Evolutionary conservation across 768 basidiomycete genomes (phyloP).

Genomic region (Podaxis sp.): DNA sequence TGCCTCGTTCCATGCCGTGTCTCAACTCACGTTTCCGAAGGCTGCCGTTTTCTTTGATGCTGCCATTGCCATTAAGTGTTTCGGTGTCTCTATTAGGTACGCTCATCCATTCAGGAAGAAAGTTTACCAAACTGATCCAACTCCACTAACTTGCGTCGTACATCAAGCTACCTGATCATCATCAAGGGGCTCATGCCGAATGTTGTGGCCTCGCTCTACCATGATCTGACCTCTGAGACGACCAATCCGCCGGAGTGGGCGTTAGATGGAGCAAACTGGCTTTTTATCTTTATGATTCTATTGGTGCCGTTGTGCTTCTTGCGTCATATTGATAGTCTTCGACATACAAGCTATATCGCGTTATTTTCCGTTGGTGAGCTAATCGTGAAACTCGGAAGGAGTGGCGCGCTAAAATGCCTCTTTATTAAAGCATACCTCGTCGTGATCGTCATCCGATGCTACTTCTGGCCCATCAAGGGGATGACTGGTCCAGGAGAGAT

Average conservation of each 20-base stretch:
- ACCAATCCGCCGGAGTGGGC: constrained; percentile 75
- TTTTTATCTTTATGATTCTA: constrained; percentile 71
- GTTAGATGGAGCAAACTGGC: constrained; percentile 79
- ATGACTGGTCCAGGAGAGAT: constrained; percentile 67
- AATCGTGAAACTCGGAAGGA: neutral
- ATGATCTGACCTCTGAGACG: constrained; percentile 65
- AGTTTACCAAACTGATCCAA: constrained; percentile 10
- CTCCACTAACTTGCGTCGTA: neutral
- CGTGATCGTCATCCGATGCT: constrained; percentile 76
- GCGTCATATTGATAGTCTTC: constrained; percentile 77
- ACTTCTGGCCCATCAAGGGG: constrained; percentile 71
- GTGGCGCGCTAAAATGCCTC: constrained; percentile 1
- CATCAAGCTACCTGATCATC: constrained; percentile 79
- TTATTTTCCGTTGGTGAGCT: constrained; percentile 84
- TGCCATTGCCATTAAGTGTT: constrained; percentile 95
- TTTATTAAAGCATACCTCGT: constrained; percentile 65
- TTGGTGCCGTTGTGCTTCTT: constrained; percentile 84
- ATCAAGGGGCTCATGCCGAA: constrained; percentile 92
- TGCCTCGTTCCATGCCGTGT: constrained; percentile 81
- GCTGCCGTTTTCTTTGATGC: constrained; percentile 89
- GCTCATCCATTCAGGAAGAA: constrained; percentile 19
- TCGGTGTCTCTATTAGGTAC: constrained; percentile 92
- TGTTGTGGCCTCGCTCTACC: constrained; percentile 81
- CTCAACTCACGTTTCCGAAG: constrained; percentile 85
- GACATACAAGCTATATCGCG: constrained; percentile 90